phyloP scores from a whole-genome alignment of 176 grass and related monocot species.

The Cenchrus fungigraminus region DNA sequence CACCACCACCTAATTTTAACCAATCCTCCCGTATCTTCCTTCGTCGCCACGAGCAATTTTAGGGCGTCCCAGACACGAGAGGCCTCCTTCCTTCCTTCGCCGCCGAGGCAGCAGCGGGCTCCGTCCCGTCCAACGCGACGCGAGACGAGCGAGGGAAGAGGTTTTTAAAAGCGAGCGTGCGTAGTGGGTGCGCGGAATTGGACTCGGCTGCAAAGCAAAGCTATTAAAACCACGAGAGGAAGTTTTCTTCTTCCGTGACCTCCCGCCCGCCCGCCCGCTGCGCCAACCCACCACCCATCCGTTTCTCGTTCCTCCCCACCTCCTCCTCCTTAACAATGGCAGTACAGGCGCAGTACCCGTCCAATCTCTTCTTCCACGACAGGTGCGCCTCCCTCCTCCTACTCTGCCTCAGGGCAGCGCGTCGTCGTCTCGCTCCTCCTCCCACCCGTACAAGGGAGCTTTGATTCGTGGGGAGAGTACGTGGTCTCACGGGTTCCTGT shows the following conservation, averaged over 20 bases:
- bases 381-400: slow-evolving; percentile 50
- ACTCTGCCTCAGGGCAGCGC: not conserved
- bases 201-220: slow-evolving; percentile 22
- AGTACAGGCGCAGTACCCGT: slow-evolving; percentile 69
- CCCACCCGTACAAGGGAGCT: not conserved
- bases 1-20: slow-evolving; percentile 48
- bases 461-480: not conserved
- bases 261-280: slow-evolving; percentile 40
- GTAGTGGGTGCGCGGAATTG: slow-evolving; percentile 51
- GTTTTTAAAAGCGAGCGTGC: slow-evolving; percentile 51
- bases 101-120: not conserved
- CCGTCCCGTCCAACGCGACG: not conserved
- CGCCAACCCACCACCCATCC: slow-evolving; percentile 47
- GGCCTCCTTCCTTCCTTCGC: not conserved
- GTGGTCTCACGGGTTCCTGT: slow-evolving; percentile 44
- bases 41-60: slow-evolving; percentile 30
- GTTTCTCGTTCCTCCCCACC: slow-evolving; percentile 34
- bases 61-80: not conserved
- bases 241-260: slow-evolving; percentile 50
- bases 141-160: not conserved
- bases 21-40: not conserved
- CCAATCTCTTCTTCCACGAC: slow-evolving; percentile 63
- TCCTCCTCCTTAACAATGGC: slow-evolving; percentile 60
- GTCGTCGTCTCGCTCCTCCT: not conserved
- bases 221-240: slow-evolving; percentile 62